A percentile compares a stretch with the other conserved stretches of the same genome.
Conservation (phyloP, 352 stramenopile genomes). For the Phytopythium kandeliae region DNA sequence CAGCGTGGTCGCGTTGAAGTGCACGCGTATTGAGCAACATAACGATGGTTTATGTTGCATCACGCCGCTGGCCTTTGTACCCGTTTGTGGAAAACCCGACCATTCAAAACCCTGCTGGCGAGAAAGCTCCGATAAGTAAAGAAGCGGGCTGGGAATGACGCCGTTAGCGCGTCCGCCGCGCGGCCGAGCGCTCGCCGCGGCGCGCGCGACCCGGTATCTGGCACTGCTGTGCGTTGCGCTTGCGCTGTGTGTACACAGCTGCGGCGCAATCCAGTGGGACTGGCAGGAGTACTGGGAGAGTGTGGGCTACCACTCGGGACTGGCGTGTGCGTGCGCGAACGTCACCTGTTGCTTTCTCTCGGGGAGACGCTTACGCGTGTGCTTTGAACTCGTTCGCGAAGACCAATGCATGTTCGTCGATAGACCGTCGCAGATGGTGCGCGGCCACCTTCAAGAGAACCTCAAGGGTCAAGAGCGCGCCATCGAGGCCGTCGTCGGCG, state of each 20-base stretch:
- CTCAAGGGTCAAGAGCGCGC: slow-evolving; percentile 63
- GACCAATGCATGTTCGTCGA: slow-evolving; percentile 72
- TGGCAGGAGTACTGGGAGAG: slow-evolving; percentile 38
- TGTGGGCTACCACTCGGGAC: slow-evolving; percentile 35
- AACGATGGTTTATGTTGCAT: too few relatives aligned
- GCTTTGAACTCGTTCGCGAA: slow-evolving; percentile 10
- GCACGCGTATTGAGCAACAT: too few relatives aligned
- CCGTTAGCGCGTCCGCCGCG: neutral
- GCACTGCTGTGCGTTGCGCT: slow-evolving; percentile 14
- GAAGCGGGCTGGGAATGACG: neutral
- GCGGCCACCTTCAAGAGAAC: slow-evolving; percentile 39
- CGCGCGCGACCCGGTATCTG: neutral
- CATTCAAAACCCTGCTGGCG: too few relatives aligned
- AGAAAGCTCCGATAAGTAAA: neutral
- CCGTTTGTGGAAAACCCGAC: neutral
- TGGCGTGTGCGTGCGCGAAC: slow-evolving; percentile 31
- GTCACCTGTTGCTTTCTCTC: neutral
- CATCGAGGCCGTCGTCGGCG: slow-evolving; percentile 55
- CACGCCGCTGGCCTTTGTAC: too few relatives aligned
- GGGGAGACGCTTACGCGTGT: slow-evolving; percentile 5
- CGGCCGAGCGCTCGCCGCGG: neutral
- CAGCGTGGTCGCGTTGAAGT: too few relatives aligned
- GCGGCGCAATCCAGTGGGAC: slow-evolving; percentile 9
- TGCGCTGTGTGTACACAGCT: slow-evolving; percentile 4
- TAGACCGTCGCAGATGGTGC: slow-evolving; percentile 55